phyloP scores from a whole-genome alignment of 2,329 filamentous ascomycete genomes.

The Colletotrichum noveboracense region DNA sequence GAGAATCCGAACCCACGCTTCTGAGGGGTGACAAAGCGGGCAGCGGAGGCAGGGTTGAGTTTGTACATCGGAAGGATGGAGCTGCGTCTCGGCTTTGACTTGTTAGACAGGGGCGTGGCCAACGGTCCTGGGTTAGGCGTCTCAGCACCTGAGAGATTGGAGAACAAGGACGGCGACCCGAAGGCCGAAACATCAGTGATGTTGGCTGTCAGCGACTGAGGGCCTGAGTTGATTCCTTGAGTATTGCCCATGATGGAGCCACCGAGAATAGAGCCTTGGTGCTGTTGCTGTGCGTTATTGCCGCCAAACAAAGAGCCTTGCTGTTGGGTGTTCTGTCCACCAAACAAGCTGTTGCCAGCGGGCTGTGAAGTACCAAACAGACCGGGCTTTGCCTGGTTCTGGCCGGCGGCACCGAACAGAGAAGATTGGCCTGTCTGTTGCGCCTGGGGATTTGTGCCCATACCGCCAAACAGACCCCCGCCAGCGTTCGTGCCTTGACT shows the following conservation, averaged over 20 bases:
- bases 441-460: conserved; percentile 34
- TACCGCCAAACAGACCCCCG: conserved; percentile 57
- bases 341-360: conserved; percentile 59
- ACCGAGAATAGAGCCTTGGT: conserved; percentile 40
- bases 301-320: conserved; percentile 52
- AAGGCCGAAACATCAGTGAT: conserved; percentile 87
- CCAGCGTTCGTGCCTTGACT: conserved; percentile 32
- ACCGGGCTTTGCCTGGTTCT: conserved; percentile 59
- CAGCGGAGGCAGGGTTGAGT: conserved; percentile 80
- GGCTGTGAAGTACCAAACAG: conserved; percentile 56
- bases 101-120: conserved; percentile 84
- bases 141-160: conserved; percentile 68
- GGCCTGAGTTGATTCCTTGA: conserved; percentile 55
- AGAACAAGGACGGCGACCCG: conserved; percentile 86
- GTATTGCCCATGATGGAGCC: conserved; percentile 65
- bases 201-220: conserved; percentile 71
- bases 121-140: conserved; percentile 82
- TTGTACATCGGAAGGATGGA: conserved; percentile 87
- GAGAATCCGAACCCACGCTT: conserved; percentile 91
- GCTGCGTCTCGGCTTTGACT: conserved; percentile 76
- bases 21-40: conserved; percentile 82
- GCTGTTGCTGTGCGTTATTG: conserved; percentile 52
- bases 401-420: conserved; percentile 56
- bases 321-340: conserved; percentile 50
- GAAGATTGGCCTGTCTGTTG: conserved; percentile 43